These are phyloP conservation scores for Mycosarcoma maydis DNA, from an alignment of 1,284 basidiomycete genomes.

Conservation along the genomic window DNA sequence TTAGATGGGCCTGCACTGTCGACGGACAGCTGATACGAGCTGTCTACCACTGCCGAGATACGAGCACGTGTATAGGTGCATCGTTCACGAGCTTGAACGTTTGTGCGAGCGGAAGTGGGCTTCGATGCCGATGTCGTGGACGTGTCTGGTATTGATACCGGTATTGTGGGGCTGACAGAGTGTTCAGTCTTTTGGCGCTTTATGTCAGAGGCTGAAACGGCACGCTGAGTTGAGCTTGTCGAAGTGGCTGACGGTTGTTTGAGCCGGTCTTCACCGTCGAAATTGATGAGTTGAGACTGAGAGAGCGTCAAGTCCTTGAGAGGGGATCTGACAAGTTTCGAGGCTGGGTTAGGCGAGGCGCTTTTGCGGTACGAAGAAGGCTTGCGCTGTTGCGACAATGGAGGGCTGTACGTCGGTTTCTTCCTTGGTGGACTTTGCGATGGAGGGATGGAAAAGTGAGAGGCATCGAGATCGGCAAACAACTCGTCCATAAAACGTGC, in stretches of 20 bases:
- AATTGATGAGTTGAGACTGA: conserved; percentile 21
- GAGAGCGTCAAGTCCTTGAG: conserved; percentile 19
- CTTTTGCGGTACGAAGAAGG: not conserved
- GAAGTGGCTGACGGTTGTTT: not conserved
- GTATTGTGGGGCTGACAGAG: not conserved
- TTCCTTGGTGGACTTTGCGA: conserved; percentile 42
- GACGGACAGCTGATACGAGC: conserved; percentile 7
- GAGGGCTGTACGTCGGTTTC: not conserved
- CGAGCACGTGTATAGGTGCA: conserved; percentile 30
- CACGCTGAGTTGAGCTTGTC: conserved; percentile 1
- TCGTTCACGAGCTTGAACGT: conserved; percentile 1
- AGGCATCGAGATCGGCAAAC: conserved; percentile 45
- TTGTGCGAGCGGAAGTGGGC: not conserved
- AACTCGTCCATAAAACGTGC: conserved; percentile 46
- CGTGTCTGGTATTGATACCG: not conserved
- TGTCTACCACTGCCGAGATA: conserved; percentile 20
- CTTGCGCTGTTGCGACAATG: conserved; percentile 2
- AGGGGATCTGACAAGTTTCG: conserved; percentile 9
- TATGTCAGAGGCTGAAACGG: conserved; percentile 13
- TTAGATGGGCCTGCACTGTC: conserved; percentile 7
- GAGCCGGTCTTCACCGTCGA: conserved; percentile 25
- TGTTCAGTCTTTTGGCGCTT: conserved; percentile 33
- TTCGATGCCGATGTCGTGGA: not conserved
- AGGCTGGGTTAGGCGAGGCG: not conserved
- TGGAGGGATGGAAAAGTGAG: conserved; percentile 36